phyloP scores from a whole-genome alignment of 331 rosid species.

The Quercus lobata region DNA sequence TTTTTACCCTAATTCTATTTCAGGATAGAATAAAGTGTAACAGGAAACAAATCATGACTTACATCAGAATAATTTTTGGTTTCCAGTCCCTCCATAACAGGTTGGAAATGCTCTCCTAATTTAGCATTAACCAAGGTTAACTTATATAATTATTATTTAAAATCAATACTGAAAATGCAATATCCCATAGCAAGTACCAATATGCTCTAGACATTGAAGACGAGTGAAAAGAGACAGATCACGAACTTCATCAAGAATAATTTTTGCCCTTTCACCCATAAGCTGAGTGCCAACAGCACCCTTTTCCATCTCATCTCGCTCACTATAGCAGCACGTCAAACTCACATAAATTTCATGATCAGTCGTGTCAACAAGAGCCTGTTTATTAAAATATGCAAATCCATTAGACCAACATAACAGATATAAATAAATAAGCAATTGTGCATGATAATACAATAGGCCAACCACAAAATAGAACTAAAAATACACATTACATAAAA shows the following conservation, averaged over 20 bases:
- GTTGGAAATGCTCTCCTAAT: slow-evolving; percentile 76
- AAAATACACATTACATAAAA: background rate
- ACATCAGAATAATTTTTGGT: slow-evolving; percentile 52
- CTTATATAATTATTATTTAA: background rate
- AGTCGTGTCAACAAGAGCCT: slow-evolving; percentile 81
- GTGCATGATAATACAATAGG: background rate
- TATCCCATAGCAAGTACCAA: slow-evolving; percentile 48
- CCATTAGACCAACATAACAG: slow-evolving; percentile 10
- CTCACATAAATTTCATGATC: slow-evolving; percentile 72
- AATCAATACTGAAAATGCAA: slow-evolving; percentile 9
- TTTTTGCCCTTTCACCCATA: slow-evolving; percentile 81
- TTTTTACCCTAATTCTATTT: background rate
- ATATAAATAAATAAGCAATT: background rate
- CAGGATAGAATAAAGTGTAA: background rate
- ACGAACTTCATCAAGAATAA: slow-evolving; percentile 79
- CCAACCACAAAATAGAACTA: slow-evolving; percentile 2
- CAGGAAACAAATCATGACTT: slow-evolving; percentile 31
- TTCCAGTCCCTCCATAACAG: slow-evolving; percentile 49
- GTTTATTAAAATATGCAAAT: slow-evolving; percentile 14
- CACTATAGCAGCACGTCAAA: slow-evolving; percentile 66
- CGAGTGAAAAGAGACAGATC: slow-evolving; percentile 59
- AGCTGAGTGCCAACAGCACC: slow-evolving; percentile 90
- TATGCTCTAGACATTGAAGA: slow-evolving; percentile 67
- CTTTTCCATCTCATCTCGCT: slow-evolving; percentile 59
- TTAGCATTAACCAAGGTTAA: slow-evolving; percentile 27